Evolutionary conservation across 805 yeast species (phyloP).

Genomic region (Hanseniaspora thailandica): DNA sequence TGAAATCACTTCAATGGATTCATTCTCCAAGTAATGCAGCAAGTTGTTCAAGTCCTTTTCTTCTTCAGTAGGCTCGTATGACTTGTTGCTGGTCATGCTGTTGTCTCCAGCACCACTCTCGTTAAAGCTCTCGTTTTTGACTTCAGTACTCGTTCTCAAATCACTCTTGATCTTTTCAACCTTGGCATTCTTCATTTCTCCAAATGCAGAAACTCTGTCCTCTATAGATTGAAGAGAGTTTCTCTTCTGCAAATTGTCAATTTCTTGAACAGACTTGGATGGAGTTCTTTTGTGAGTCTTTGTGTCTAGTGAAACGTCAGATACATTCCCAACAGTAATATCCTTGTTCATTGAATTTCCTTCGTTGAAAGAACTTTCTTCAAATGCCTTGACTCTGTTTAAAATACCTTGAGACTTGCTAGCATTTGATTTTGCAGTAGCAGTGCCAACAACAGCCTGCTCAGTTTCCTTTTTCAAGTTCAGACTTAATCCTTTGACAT

Average conservation of each 20-base stretch:
- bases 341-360: not conserved
- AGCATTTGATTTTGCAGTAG: not conserved
- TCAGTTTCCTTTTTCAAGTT: not conserved
- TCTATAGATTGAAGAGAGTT: slow-evolving; percentile 8
- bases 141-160: not conserved
- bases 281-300: not conserved
- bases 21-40: slow-evolving; percentile 77
- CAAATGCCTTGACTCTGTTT: slow-evolving; percentile 12
- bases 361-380: slow-evolving; percentile 2
- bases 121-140: not conserved
- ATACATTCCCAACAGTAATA: not conserved
- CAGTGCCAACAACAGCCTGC: not conserved
- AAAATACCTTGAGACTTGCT: slow-evolving; percentile 10
- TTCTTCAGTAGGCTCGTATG: slow-evolving; percentile 72
- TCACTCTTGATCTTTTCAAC: not conserved
- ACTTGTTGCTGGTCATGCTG: not conserved
- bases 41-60: slow-evolving; percentile 80
- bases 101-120: not conserved
- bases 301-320: not conserved
- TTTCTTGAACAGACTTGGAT: not conserved
- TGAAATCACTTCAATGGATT: slow-evolving; percentile 80
- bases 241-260: slow-evolving; percentile 7
- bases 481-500: slow-evolving; percentile 4
- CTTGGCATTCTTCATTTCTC: slow-evolving; percentile 3
- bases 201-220: slow-evolving; percentile 5